phyloP scores from a whole-genome alignment of 225 moss, liverwort and hornwort genomes.

The Ulota crispa region DNA sequence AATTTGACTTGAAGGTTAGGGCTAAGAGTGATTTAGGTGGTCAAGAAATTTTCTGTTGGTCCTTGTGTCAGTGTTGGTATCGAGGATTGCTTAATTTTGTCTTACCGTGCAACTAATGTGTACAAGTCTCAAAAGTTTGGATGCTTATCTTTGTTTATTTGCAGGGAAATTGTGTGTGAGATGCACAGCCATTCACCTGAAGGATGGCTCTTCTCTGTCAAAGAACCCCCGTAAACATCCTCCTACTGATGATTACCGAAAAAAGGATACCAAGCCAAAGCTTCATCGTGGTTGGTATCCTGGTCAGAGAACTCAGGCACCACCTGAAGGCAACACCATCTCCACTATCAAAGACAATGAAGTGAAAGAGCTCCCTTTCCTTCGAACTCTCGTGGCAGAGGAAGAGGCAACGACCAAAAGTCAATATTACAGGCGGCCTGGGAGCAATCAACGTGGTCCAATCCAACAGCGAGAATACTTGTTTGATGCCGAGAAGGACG shows the following conservation, averaged over 20 bases:
- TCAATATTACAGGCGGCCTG: slow-evolving; percentile 35
- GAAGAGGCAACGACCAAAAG: slow-evolving; percentile 14
- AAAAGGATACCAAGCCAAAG: slow-evolving; percentile 43
- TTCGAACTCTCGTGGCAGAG: slow-evolving; percentile 26
- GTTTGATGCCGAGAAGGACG: slow-evolving; percentile 37
- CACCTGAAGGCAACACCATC: slow-evolving; percentile 24
- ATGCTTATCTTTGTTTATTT: slow-evolving; percentile 8
- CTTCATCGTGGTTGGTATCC: slow-evolving; percentile 69
- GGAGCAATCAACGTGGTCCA: slow-evolving; percentile 22
- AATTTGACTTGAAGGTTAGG: not conserved
- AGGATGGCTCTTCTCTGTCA: slow-evolving; percentile 48
- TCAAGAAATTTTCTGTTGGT: not conserved
- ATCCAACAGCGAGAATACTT: slow-evolving; percentile 41
- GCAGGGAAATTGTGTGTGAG: slow-evolving; percentile 43
- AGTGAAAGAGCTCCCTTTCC: slow-evolving; percentile 35
- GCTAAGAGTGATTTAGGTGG: not conserved
- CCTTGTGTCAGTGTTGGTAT: not conserved
- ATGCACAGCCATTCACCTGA: slow-evolving; percentile 40
- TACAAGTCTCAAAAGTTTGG: not conserved
- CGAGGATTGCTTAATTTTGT: not conserved
- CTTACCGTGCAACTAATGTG: not conserved
- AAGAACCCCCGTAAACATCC: slow-evolving; percentile 43
- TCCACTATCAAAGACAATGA: slow-evolving; percentile 22
- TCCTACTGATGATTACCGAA: slow-evolving; percentile 34
- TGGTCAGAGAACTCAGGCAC: slow-evolving; percentile 56